These are phyloP conservation scores for Cercospora nicotianae DNA, from an alignment of 2,329 filamentous ascomycete genomes.

Conservation along the genomic window DNA sequence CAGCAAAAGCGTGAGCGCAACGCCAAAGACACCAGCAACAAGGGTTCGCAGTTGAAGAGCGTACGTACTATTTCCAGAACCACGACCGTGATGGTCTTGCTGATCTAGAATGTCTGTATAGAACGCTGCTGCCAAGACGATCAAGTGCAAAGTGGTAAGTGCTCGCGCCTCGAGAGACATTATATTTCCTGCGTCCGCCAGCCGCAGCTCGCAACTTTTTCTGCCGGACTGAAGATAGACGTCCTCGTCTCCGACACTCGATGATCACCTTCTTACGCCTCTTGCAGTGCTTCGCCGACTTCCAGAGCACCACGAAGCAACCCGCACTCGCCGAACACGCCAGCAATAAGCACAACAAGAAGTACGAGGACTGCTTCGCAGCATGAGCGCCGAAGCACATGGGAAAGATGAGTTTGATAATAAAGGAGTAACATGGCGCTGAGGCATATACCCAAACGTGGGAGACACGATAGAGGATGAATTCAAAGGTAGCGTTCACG, in stretches of 20 bases:
- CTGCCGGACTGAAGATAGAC: background rate
- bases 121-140: conserved; percentile 73
- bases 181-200: background rate
- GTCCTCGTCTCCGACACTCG: background rate
- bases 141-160: conserved; percentile 64
- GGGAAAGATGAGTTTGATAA: background rate
- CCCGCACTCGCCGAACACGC: conserved; percentile 72
- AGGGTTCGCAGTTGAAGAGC: conserved; percentile 28
- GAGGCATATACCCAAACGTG: conserved; percentile 11
- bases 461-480: conserved; percentile 9
- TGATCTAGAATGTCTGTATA: conserved; percentile 36
- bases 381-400: background rate
- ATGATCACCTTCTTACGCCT: background rate
- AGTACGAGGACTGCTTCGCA: conserved; percentile 68
- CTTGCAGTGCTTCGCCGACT: conserved; percentile 69
- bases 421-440: conserved; percentile 9
- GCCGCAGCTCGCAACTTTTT: background rate
- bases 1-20: conserved; percentile 69
- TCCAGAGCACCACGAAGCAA: conserved; percentile 73
- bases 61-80: conserved; percentile 14
- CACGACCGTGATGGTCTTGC: conserved; percentile 7
- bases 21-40: conserved; percentile 61
- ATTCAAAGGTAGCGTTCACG: background rate
- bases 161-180: background rate
- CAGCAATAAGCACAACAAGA: conserved; percentile 74